Base-by-base conservation (phyloP, 352 stramenopile species). In the Pythium chondricola region DNA sequence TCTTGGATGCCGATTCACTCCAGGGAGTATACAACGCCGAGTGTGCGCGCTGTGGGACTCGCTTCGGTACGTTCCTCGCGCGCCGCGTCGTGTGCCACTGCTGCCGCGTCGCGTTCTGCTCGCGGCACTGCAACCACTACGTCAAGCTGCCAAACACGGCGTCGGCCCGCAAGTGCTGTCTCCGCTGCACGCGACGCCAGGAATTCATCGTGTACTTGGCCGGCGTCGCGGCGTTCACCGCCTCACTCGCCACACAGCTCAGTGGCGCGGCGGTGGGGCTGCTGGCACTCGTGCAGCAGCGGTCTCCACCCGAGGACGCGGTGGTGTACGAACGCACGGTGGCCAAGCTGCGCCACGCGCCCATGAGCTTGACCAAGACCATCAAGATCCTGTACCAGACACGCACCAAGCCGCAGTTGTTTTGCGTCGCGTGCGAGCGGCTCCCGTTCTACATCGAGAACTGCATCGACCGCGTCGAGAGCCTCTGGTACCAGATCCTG, bases 361-460 rank as follows among this genome's bases (percentile, higher is more conserved):
- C 72, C 0, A 87, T 89, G 78, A 89, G 74, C 29, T 51, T 90
- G n/a, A 83, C 83, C 42, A 74, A 75, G 37, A 86, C 75, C 0
- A 71, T 90, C 50, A 88, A 88, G 63, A 84, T 88, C 41, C 35
- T 90, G 50, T 90, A 88, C 55, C 79, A 88, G 58, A 90, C 75
- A 13, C 57, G 71, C 2, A 73, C 74, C 45, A 87, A 81, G 50
- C 74, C 75, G 24, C 65, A 83, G 26, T 40, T 88, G 26, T 90
- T 90, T 55, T 72, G 67, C 21, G 65, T 74, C 6, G 68, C 71
- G 2, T 85, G 71, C 44, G 75, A 85, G 48, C 69, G 75, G 3
- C 65, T 90, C 30, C 75, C 79, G 26, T 87, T 71, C 37, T 88
- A 88, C 49, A 69, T 78, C 4, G 79, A 90, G 43, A 83, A 79